Evolutionary conservation across 2,329 filamentous ascomycete genomes (phyloP).

Genomic region (Diaporthe sp.): DNA sequence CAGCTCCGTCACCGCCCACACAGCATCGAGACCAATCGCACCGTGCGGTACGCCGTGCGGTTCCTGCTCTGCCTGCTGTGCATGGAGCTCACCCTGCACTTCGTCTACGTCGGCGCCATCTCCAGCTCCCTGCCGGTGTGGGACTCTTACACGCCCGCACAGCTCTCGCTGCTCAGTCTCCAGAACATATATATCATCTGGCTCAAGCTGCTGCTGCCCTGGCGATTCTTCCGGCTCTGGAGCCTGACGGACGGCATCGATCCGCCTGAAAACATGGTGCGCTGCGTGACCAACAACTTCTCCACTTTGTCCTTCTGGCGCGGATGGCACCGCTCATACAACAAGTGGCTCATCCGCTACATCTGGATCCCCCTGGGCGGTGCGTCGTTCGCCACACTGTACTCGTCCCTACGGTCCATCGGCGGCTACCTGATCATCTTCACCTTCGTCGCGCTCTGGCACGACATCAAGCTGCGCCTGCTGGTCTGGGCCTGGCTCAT

Average conservation of each 20-base stretch:
- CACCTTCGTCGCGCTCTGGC: constrained; percentile 97
- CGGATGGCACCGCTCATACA: constrained; percentile 94
- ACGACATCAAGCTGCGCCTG: constrained; percentile 92
- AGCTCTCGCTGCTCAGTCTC: constrained; percentile 91
- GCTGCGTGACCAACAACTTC: constrained; percentile 96
- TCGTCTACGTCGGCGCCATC: constrained; percentile 93
- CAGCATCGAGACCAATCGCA: constrained; percentile 79
- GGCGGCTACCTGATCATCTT: constrained; percentile 88
- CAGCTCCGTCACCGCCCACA: constrained; percentile 82
- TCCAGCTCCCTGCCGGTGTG: constrained; percentile 85
- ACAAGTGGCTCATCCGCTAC: constrained; percentile 94
- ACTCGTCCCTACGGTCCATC: constrained; percentile 70
- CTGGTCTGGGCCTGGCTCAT: constrained; percentile 98
- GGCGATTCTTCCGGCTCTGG: constrained; percentile 99
- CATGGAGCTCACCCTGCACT: constrained; percentile 95
- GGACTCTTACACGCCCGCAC: constrained; percentile 86
- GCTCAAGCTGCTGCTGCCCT: constrained; percentile 96
- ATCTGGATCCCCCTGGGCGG: constrained; percentile 94
- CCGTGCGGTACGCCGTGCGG: constrained; percentile 84
- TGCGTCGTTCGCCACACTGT: constrained; percentile 62
- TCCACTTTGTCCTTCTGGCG: constrained; percentile 94
- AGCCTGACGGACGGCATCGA: constrained; percentile 90
- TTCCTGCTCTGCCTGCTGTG: constrained; percentile 84
- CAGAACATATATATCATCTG: constrained; percentile 98
- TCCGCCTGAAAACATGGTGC: constrained; percentile 97